Conservation (phyloP, 2,329 filamentous ascomycete genomes). For the Botryotinia narcissicola region DNA sequence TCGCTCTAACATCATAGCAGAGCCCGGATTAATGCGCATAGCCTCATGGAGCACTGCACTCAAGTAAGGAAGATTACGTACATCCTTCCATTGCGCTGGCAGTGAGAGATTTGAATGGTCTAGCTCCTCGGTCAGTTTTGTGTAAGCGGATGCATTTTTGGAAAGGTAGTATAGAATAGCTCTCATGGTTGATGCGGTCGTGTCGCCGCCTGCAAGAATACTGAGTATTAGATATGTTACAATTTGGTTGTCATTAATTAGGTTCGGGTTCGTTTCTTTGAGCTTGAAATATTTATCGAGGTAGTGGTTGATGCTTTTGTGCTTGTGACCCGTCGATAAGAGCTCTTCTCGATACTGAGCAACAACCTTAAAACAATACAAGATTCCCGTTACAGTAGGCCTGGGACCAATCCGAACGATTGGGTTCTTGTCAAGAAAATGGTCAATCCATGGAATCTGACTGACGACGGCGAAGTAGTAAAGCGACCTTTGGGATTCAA, state of each 20-base stretch:
- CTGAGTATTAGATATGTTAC: slow-evolving; percentile 5
- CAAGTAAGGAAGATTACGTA: neutral
- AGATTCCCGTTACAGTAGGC: neutral
- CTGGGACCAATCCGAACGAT: neutral
- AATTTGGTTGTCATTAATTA: neutral
- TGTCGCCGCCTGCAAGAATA: neutral
- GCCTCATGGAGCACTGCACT: neutral
- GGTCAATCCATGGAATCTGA: slow-evolving; percentile 14
- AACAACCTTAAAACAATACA: neutral
- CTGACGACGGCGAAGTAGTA: slow-evolving; percentile 7
- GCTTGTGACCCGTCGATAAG: neutral
- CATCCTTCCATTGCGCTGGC: slow-evolving; percentile 5
- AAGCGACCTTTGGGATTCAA: neutral
- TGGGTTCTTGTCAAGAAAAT: slow-evolving; percentile 3
- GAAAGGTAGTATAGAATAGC: slow-evolving; percentile 9
- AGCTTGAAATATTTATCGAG: slow-evolving; percentile 1
- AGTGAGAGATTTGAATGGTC: neutral
- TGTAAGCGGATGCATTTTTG: neutral
- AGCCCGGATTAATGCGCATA: neutral
- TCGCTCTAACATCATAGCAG: slow-evolving; percentile 6
- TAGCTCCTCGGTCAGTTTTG: neutral
- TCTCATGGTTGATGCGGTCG: neutral
- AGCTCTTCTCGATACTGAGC: slow-evolving; percentile 1
- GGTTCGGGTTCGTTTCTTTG: neutral
- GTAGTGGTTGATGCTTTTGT: neutral